Conservation (phyloP, 164 flowering plant species). For the Euptelea pleiosperma region DNA sequence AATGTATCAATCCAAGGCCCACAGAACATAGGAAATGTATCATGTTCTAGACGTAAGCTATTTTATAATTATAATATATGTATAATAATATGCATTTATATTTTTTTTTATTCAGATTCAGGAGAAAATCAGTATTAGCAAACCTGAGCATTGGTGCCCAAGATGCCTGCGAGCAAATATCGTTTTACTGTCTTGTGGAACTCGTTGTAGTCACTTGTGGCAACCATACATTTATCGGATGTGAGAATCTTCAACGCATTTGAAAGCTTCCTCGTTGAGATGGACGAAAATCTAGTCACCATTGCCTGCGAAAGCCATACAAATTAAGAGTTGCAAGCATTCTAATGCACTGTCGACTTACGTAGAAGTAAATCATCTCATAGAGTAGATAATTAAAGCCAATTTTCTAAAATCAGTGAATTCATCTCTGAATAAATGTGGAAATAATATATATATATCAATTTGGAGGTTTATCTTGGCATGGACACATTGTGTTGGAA, state of each 20-base stretch:
- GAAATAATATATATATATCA: too few relatives aligned
- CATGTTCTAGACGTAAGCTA: too few relatives aligned
- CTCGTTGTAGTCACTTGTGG: slow-evolving; percentile 83
- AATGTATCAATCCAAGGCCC: too few relatives aligned
- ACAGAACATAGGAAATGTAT: too few relatives aligned
- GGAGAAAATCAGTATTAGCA: background rate
- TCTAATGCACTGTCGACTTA: background rate
- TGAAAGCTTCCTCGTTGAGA: slow-evolving; percentile 82
- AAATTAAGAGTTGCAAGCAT: slow-evolving; percentile 1
- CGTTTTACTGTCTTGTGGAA: slow-evolving; percentile 71
- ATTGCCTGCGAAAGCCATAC: slow-evolving; percentile 59
- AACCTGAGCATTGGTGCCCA: slow-evolving; percentile 92
- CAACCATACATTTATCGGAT: slow-evolving; percentile 69
- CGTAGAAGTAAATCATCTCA: background rate
- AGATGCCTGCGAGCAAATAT: slow-evolving; percentile 44
- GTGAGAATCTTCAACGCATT: slow-evolving; percentile 70
- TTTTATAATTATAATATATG: too few relatives aligned
- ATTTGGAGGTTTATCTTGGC: too few relatives aligned
- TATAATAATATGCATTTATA: too few relatives aligned
- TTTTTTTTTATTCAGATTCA: too few relatives aligned
- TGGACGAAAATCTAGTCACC: slow-evolving; percentile 76
- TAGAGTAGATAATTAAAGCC: background rate
- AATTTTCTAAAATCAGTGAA: too few relatives aligned
- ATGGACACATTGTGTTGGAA: too few relatives aligned
- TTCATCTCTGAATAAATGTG: too few relatives aligned